Base-by-base conservation (phyloP, 352 stramenopile genomes). In the Phytopythium sindhum region DNA sequence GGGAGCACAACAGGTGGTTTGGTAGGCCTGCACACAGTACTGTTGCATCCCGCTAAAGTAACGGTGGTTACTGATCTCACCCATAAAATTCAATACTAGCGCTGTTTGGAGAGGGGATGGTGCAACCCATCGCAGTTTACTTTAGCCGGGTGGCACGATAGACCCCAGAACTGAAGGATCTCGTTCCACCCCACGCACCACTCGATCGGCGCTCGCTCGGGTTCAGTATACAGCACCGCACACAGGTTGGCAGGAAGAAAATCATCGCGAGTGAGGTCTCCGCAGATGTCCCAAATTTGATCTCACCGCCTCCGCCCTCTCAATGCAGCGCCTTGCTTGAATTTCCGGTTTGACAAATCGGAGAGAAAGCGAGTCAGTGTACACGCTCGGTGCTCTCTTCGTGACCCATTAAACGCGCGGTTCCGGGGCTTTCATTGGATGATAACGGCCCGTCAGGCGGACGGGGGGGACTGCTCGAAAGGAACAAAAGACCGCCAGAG, bases 1-100 rank as follows among this genome's bases (percentile, higher is more conserved):
- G 14, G 7, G 33, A 10, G 33, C 33, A 10, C 33, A 39, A 39
- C 33, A 39, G 33, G 33, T 53, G 4, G 39, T 28, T 47, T 9
- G 11, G 51, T 59, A 26, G 68, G 65, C 54, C 69, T 67, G 55
- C 66, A 66, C 24, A 42, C 7, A 8, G n/a, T 7, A 65, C 60
- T 54, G 48, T 60, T 15, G 7, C 2, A n/a, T 3, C 19, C n/a
- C n/a, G 60, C 0, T 21, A 56, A 76, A 73, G 69, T 75, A 57
- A 17, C 48, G 60, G 50, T 56, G 31, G 67, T 69, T 72, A 69
- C 64, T 12, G 28, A 57, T 51, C 55, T 74, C 60, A 74, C 67
- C 70, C 70, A 72, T 69, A 70, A 75, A 78, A 73, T 26, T 19
- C 15, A 35, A 28, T 28, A 50, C n/a, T 48, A 5, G 1, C 8